Percentiles rank a stretch among this genome's conserved stretches.
These are phyloP conservation scores for Akanthomyces lecanii DNA, from an alignment of 2,329 filamentous ascomycete genomes.

Conservation along the genomic window DNA sequence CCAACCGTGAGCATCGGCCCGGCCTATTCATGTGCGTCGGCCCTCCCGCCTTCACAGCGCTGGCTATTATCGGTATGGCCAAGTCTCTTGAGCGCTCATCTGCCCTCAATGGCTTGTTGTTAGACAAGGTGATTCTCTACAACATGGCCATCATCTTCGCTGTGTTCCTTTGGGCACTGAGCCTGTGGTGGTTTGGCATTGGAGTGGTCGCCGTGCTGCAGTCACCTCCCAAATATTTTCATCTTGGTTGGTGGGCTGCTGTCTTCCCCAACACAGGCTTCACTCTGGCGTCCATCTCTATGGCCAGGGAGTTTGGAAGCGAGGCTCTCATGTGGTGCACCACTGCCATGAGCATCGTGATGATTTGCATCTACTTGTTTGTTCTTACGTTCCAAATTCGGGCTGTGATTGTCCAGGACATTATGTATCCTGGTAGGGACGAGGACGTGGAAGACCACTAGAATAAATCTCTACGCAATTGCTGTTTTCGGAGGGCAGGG, in stretches of 20 bases:
- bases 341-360: slow-evolving; percentile 46
- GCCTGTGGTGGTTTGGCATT: slow-evolving; percentile 53
- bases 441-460: slow-evolving; percentile 45
- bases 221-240: slow-evolving; percentile 46
- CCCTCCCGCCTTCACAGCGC: slow-evolving; percentile 65
- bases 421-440: slow-evolving; percentile 52
- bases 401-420: slow-evolving; percentile 48
- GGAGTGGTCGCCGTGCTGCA: slow-evolving; percentile 32
- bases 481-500: neutral
- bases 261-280: slow-evolving; percentile 61
- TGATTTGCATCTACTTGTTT: slow-evolving; percentile 39
- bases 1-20: slow-evolving; percentile 56
- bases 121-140: slow-evolving; percentile 41
- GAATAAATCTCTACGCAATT: neutral
- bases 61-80: slow-evolving; percentile 67
- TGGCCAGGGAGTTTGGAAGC: slow-evolving; percentile 46
- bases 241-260: slow-evolving; percentile 61
- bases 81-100: slow-evolving; percentile 38
- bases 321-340: slow-evolving; percentile 43
- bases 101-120: slow-evolving; percentile 35
- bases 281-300: slow-evolving; percentile 51
- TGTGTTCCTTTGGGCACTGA: slow-evolving; percentile 62
- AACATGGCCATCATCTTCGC: slow-evolving; percentile 45
- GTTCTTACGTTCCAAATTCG: slow-evolving; percentile 42
- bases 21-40: slow-evolving; percentile 76